phyloP scores from a whole-genome alignment of 106 monocot genomes.

The Allium fistulosum region DNA sequence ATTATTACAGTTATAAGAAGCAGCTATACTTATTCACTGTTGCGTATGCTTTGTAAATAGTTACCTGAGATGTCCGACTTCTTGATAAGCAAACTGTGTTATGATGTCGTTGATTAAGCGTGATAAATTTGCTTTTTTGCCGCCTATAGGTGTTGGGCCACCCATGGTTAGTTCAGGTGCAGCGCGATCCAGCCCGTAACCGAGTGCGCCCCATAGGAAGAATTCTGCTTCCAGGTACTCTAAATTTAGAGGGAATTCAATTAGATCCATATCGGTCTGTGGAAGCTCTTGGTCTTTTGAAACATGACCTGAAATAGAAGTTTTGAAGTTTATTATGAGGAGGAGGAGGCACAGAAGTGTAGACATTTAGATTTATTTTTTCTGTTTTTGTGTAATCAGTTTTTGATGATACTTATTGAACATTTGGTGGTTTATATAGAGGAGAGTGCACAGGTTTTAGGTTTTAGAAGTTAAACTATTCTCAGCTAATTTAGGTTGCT shows the following conservation, averaged over 20 bases:
- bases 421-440: no score
- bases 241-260: slow-evolving; percentile 67
- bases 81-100: slow-evolving; percentile 55
- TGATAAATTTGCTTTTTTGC: slow-evolving; percentile 35
- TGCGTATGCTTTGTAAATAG: background rate
- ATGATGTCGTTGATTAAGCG: slow-evolving; percentile 27
- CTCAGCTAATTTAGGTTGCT: no score
- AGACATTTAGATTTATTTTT: no score
- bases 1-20: background rate
- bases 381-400: no score
- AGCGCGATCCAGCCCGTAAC: slow-evolving; percentile 37
- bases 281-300: background rate
- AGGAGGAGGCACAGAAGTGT: background rate
- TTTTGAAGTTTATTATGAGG: background rate
- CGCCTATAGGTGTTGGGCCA: slow-evolving; percentile 57
- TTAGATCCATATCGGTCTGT: slow-evolving; percentile 34
- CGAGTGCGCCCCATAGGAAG: slow-evolving; percentile 53
- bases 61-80: slow-evolving; percentile 67
- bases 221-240: slow-evolving; percentile 74
- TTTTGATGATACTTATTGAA: no score
- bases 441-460: no score
- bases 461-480: no score
- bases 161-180: slow-evolving; percentile 39
- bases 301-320: background rate
- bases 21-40: background rate